Evolutionary conservation across 225 moss, liverwort and hornwort genomes (phyloP), one percentile per base, ranked within the genome.

Genomic region (Pleurozium schreberi): DNA sequence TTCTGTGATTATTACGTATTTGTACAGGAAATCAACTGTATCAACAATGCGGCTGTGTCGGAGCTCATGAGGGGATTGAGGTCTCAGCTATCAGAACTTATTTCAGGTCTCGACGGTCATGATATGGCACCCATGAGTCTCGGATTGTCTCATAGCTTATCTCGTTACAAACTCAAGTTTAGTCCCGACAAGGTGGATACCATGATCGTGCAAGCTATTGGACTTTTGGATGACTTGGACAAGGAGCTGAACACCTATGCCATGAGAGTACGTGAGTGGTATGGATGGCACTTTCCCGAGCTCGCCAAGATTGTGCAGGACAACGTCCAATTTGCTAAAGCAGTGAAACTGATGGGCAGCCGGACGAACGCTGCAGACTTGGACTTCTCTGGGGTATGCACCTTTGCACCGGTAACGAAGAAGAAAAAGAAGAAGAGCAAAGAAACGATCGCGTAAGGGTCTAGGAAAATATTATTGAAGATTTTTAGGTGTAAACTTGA

Each of bases 181-280:
- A 96, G 96, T 59, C 98, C 96, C 34, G 98, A 98, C 89, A 98
- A 98, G 88, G 96, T 98, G 49, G 98, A 96, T 63, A 98, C 98
- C 9, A 98, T 98, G 98, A 96, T 98, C 34, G 96, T 98, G 78
- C 98, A 98, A 91, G 98, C 98, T 12, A 96, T 98, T 63, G 96
- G 95, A 42, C 90, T 98, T 66, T 86, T 98, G 80, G 98, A 98
- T 73, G 98, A 98, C 60, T 63, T 98, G 82, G 98, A 98, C 82
- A 98, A 98, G 95, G 98, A 98, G 90, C 92, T 98, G 31, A 98
- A 98, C 87, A 96, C 96, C 14, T 98, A 98, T 68, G 96, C 96
- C 15, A 98, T 98, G 98, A 92, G 98, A 77, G 98, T 98, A 34
- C 90, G 98, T 19, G 98, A 98, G 91, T 96, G 98, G 96, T 98